Percentiles rank a stretch among this genome's conserved stretches.
Conservation (phyloP, 1,284 basidiomycete species). For the Xerocomus nothofagi region DNA sequence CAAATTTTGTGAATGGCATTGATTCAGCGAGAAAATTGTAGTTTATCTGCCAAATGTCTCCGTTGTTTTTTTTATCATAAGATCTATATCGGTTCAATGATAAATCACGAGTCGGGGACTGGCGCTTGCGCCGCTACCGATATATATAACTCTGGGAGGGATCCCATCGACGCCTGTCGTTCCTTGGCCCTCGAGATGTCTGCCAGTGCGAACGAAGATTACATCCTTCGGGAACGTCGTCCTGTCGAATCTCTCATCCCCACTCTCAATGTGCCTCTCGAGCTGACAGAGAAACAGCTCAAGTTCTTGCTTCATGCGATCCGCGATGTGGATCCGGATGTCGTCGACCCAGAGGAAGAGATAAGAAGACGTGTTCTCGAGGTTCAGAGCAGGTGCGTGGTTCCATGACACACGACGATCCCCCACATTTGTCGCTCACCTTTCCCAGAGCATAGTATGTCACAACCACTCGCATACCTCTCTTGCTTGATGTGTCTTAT, state of each 20-base stretch:
- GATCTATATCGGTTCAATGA: too few relatives aligned
- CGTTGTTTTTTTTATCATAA: too few relatives aligned
- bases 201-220: background rate
- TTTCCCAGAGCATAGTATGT: too few relatives aligned
- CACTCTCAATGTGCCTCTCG: background rate
- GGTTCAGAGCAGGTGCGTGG: background rate
- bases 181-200: background rate
- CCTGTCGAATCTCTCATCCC: constrained; percentile 4
- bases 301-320: background rate
- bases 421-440: too few relatives aligned
- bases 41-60: too few relatives aligned
- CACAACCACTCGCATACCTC: background rate
- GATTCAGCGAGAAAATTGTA: too few relatives aligned
- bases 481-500: background rate
- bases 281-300: background rate
- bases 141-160: too few relatives aligned
- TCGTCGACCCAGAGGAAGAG: background rate
- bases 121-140: too few relatives aligned
- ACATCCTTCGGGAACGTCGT: constrained; percentile 4
- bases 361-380: constrained; percentile 4
- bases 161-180: too few relatives aligned
- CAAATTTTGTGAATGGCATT: too few relatives aligned
- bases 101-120: too few relatives aligned
- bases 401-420: too few relatives aligned
- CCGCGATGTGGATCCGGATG: background rate